Conservation (phyloP, 805 yeast species). For the Teunomyces gatunensis region DNA sequence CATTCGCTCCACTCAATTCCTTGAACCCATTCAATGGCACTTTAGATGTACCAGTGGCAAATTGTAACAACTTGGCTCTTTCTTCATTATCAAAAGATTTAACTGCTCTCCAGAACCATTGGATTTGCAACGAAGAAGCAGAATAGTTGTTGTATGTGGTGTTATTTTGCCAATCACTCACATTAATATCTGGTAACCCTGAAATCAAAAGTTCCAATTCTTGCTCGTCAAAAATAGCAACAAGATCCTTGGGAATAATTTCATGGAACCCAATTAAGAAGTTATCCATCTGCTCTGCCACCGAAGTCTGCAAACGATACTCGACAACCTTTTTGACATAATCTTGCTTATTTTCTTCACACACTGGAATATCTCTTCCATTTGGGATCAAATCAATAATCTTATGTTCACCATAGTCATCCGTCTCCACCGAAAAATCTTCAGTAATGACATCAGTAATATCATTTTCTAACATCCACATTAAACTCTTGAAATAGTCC, state of each 20-base stretch:
- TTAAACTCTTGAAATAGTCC: constrained; percentile 85
- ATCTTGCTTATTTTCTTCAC: constrained; percentile 86
- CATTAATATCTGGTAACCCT: constrained; percentile 95
- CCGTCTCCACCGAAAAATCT: constrained; percentile 89
- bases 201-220: constrained; percentile 89
- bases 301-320: constrained; percentile 78
- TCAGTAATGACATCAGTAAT: constrained; percentile 94
- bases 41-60: constrained; percentile 95
- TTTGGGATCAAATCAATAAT: constrained; percentile 75
- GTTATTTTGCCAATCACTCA: constrained; percentile 92
- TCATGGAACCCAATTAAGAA: constrained; percentile 87
- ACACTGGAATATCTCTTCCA: constrained; percentile 82
- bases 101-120: constrained; percentile 98
- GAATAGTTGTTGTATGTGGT: constrained; percentile 79
- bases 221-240: constrained; percentile 90
- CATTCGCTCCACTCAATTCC: constrained; percentile 83
- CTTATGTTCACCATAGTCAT: constrained; percentile 89
- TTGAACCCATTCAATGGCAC: constrained; percentile 94
- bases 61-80: constrained; percentile 88
- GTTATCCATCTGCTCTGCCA: constrained; percentile 81
- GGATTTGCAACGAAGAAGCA: constrained; percentile 79
- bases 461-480: constrained; percentile 97
- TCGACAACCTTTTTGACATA: constrained; percentile 86
- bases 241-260: constrained; percentile 77
- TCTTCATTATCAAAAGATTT: constrained; percentile 92